Base-by-base conservation (phyloP, 306 rosid species). In the Ormosia emarginata region DNA sequence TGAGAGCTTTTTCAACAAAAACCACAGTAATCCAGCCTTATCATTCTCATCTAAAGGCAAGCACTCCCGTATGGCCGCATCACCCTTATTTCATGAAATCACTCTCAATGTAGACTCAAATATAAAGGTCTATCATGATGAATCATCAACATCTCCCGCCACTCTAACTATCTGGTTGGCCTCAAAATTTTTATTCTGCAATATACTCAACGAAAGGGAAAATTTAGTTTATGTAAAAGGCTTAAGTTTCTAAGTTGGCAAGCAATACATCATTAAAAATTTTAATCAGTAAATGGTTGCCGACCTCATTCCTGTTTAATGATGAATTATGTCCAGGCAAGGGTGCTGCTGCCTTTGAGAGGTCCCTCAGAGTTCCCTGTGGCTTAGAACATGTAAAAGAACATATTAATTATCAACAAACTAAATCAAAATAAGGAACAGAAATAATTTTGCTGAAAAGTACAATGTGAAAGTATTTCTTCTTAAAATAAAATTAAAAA, bases 361-460 rank as follows among this genome's bases (percentile, higher is more conserved):
- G 87, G 85, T 92, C 97, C 89, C 92, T 89, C 65, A 92, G 88
- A 65, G 91, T 84, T 82, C 97, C 91, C 97, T 92, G 63, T 6
- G 59, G 66, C 79, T 74, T 77, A 80, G 50, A 62, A 50, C 59
- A 64, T 68, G 69, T 8, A 44, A 52, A 41, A 14, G 14, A 70
- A 41, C 36, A 71, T n/a, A 80, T 24, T 1, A 24, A 24, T 24
- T 24, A 0, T 5, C 12, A 80, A 59, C 3, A 49, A 46, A 67
- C 9, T 39, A 70, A 34, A 37, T 18, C 49, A 79, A 75, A 46
- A 58, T 36, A 46, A 67, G 64, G 30, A 71, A 50, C 15, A 30
- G 3, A 69, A 24, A 24, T 24, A 2, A 3, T 11, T 34, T 50
- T 74, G 37, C 72, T 43, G 56, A 30, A 68, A 29, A 46, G 67